These are phyloP conservation scores for Ceratocystis alfenasii DNA, from an alignment of 2,329 filamentous ascomycete species.

Conservation along the genomic window DNA sequence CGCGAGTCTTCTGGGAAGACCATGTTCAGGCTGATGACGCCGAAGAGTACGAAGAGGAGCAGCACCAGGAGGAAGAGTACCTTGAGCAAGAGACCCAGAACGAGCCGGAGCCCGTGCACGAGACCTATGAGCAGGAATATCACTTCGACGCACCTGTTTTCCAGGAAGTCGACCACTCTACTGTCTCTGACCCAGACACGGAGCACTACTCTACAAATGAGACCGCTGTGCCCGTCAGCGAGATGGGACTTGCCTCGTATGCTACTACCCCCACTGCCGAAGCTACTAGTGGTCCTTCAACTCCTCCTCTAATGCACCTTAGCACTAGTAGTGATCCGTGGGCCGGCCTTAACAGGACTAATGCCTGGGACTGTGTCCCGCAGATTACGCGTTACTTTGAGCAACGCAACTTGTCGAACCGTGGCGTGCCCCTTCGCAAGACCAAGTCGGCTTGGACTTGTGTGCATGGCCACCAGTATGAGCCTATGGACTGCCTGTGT, in stretches of 20 bases:
- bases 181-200: conserved; percentile 1
- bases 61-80: conserved; percentile 9
- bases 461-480: conserved; percentile 45
- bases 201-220: conserved; percentile 9
- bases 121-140: neutral
- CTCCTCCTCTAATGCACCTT: conserved; percentile 33
- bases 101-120: neutral
- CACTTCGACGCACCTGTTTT: neutral
- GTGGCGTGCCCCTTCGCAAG: neutral
- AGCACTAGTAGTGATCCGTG: conserved; percentile 49
- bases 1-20: conserved; percentile 22
- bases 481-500: conserved; percentile 42
- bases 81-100: conserved; percentile 1
- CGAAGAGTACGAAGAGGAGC: conserved; percentile 10
- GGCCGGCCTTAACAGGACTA: conserved; percentile 61
- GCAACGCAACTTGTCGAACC: conserved; percentile 28
- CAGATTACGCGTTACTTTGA: conserved; percentile 83
- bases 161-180: conserved; percentile 7
- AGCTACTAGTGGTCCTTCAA: conserved; percentile 34
- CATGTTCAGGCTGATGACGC: conserved; percentile 10
- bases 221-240: conserved; percentile 3
- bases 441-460: conserved; percentile 75
- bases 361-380: conserved; percentile 87
- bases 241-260: conserved; percentile 28
- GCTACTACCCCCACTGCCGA: conserved; percentile 27